Base-by-base conservation (phyloP, 345 rosid genomes). In the Syzygium jambos region DNA sequence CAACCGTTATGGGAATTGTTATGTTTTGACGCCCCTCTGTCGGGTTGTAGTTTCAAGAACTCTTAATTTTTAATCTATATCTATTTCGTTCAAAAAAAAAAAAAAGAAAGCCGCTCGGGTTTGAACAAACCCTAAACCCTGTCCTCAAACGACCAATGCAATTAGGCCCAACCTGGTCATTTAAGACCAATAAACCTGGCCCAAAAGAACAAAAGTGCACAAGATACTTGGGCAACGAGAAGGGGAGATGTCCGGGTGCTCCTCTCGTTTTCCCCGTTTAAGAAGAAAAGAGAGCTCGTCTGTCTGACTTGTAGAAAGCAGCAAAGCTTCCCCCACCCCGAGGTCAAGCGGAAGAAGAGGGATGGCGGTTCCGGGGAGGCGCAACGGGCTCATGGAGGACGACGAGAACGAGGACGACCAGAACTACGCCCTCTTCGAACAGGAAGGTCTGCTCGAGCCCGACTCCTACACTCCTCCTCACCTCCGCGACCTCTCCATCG, bases 351-450 rank as follows among this genome's bases (percentile, higher is more conserved):
- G 49, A 41, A 19, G 49, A 21, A 10, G 9, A 38, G 46, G 29
- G 21, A 96, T 97, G 99, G 99, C 99, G 52, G 98, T 97, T 56
- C 98, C 95, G 4, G 93, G 94, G 63, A 90, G 91, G 84, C 95
- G 91, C 89, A 95, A 95, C 87, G 98, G 95, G 51, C 84, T 92
- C 51, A 54, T 92, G 43, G 98, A 94, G 56, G 98, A 95, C 17
- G 99, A 95, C 22, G 96, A 93, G 38, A 85, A 87, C 82, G 87
- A 88, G 83, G 97, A 93, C 15, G 96, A 93, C 49, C 95, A 94
- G 22, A 95, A 94, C 91, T 63, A 84, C 68, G 91, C 90, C 85
- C 91, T 96, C 63, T 91, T 94, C 55, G 96, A 93, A 85, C 95
- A 92, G 87, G 93, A 91, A 65, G 97, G 93, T 38, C 85, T 93